Percentiles rank a stretch among this genome's conserved stretches.
Evolutionary conservation across 331 rosid genomes (phyloP).

Genomic region (Phaseolus coccineus): DNA sequence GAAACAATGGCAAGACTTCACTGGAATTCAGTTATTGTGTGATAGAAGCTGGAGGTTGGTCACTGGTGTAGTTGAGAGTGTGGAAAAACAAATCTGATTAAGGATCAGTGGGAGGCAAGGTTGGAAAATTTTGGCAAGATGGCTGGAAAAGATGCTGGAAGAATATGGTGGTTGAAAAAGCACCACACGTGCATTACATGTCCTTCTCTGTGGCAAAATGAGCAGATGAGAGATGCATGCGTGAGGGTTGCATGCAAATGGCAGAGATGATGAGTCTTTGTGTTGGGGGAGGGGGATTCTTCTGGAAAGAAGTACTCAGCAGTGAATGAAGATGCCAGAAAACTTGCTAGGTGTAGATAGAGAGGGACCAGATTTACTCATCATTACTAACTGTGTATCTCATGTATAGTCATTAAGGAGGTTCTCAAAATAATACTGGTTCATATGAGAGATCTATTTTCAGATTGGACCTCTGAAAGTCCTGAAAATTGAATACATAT

Average conservation of each 20-base stretch:
- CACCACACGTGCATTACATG: background rate
- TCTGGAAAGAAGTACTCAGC: background rate
- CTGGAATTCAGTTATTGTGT: background rate
- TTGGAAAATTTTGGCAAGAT: background rate
- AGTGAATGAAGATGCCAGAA: background rate
- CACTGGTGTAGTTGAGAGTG: no score
- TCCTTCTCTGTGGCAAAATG: background rate
- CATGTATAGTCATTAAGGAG: background rate
- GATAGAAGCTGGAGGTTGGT: no score
- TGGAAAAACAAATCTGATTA: no score
- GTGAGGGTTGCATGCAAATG: background rate
- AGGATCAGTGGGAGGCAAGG: no score
- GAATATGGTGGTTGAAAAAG: background rate
- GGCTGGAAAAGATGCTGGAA: background rate
- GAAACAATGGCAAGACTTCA: background rate
- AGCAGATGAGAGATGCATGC: background rate
- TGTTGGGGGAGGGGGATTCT: background rate
- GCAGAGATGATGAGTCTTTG: no score
- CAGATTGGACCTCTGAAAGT: slow-evolving; percentile 4
- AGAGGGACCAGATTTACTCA: background rate
- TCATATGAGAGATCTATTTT: slow-evolving; percentile 16
- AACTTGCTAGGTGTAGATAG: background rate
- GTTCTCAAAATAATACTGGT: slow-evolving; percentile 29
- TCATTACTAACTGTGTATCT: slow-evolving; percentile 29
- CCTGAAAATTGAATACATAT: background rate